phyloP scores from a whole-genome alignment of 208 protist species.

The Phytomonas sp. region DNA sequence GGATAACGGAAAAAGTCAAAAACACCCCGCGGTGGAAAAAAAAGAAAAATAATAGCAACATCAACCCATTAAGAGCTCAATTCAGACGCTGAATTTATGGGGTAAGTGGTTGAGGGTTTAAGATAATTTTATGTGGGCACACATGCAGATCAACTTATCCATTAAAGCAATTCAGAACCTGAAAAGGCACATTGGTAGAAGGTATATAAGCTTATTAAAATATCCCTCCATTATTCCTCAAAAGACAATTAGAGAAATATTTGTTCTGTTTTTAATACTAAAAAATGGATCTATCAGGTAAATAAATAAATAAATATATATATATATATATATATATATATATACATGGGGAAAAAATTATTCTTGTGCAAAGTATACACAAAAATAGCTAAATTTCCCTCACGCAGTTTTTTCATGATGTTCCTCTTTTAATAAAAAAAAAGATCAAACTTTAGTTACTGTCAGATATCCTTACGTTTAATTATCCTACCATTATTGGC shows the following conservation, averaged over 20 bases:
- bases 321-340: neutral
- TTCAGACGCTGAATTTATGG: neutral
- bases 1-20: neutral
- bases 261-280: constrained; percentile 5
- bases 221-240: neutral
- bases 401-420: neutral
- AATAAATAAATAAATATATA: constrained; percentile 1
- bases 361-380: neutral
- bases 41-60: neutral
- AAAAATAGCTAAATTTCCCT: neutral
- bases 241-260: constrained; percentile 7
- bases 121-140: neutral
- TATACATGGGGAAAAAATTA: neutral
- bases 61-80: neutral
- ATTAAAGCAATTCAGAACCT: neutral
- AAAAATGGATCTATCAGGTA: neutral
- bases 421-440: constrained; percentile 1
- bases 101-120: neutral
- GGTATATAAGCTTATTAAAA: neutral
- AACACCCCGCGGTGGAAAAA: neutral
- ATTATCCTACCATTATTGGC: neutral
- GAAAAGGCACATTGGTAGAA: neutral
- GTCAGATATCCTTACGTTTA: constrained; percentile 2
- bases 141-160: neutral
- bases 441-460: neutral